Percentiles rank a stretch among this genome's conserved stretches.
These are phyloP conservation scores for Mortierella sp. DNA, from an alignment of 371 early-diverging fungal genomes.

Conservation along the genomic window DNA sequence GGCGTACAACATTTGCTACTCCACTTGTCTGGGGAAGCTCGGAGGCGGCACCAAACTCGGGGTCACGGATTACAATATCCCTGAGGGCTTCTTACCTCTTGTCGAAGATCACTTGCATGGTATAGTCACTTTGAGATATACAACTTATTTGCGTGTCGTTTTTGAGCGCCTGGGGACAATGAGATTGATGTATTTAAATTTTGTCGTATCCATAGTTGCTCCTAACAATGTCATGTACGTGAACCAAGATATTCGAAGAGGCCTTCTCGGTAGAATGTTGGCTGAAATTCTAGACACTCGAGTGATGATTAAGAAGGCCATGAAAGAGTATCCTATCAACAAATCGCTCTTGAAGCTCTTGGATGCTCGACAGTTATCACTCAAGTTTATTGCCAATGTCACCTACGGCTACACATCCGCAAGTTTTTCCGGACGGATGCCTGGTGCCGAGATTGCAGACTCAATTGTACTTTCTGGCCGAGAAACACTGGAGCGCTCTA, in stretches of 20 bases:
- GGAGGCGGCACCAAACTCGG: slow-evolving; percentile 62
- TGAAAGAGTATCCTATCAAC: slow-evolving; percentile 79
- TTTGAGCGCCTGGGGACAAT: no score
- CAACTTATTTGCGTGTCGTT: not conserved
- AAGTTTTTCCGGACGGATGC: slow-evolving; percentile 91
- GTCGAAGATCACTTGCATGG: slow-evolving; percentile 78
- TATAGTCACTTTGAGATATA: slow-evolving; percentile 38
- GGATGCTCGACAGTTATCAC: slow-evolving; percentile 84
- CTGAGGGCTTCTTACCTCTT: slow-evolving; percentile 59
- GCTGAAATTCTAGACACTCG: slow-evolving; percentile 87
- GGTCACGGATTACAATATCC: slow-evolving; percentile 57
- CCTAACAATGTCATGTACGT: slow-evolving; percentile 91
- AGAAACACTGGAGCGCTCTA: slow-evolving; percentile 83
- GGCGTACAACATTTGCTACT: slow-evolving; percentile 93
- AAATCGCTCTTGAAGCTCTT: slow-evolving; percentile 69
- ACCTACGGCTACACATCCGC: slow-evolving; percentile 94
- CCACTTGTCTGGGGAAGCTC: slow-evolving; percentile 85
- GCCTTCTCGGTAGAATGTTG: slow-evolving; percentile 87
- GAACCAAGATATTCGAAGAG: slow-evolving; percentile 78
- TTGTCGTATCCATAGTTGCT: slow-evolving; percentile 62
- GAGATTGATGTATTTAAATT: not conserved
- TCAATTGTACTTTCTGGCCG: slow-evolving; percentile 90
- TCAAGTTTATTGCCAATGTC: slow-evolving; percentile 93
- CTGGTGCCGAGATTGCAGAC: slow-evolving; percentile 91
- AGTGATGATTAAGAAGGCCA: slow-evolving; percentile 87